Percentiles rank a stretch among this genome's conserved stretches.
Conservation (phyloP, 495 filamentous ascomycete species). For the Lepraria neglecta region DNA sequence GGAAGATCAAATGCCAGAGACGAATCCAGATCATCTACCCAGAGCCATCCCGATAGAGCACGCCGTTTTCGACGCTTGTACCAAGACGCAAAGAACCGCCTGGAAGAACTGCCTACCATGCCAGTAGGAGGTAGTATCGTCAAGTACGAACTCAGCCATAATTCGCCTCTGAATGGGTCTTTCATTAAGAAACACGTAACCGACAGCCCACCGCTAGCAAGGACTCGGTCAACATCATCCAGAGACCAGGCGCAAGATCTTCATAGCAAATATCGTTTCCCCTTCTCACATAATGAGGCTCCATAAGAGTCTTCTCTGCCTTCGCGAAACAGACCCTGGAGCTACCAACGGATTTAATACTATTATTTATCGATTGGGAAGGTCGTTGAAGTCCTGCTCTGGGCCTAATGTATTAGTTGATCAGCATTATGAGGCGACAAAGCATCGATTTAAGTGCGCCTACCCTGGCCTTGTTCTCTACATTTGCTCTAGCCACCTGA, state of each 20-base stretch:
- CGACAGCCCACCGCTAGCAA: background rate
- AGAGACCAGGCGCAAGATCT: conserved; percentile 8
- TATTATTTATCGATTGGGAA: background rate
- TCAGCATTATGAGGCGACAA: too few species aligned
- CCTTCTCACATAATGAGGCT: background rate
- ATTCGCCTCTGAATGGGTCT: too few species aligned
- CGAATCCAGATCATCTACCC: too few species aligned
- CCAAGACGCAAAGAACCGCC: too few species aligned
- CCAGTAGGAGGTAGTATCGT: too few species aligned
- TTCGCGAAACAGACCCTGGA: too few species aligned
- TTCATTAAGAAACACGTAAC: background rate
- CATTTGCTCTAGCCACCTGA: background rate
- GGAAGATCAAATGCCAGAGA: too few species aligned
- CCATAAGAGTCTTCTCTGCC: background rate
- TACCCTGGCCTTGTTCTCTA: background rate
- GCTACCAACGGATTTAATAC: background rate
- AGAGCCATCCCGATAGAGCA: too few species aligned
- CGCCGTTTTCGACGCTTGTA: too few species aligned
- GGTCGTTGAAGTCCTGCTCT: background rate
- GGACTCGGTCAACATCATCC: background rate
- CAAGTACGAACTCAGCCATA: too few species aligned
- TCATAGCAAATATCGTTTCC: background rate
- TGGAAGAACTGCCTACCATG: too few species aligned
- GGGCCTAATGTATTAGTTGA: background rate
- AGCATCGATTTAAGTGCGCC: background rate